phyloP scores from a whole-genome alignment of 768 basidiomycete species.

The Termitomyces sp. region DNA sequence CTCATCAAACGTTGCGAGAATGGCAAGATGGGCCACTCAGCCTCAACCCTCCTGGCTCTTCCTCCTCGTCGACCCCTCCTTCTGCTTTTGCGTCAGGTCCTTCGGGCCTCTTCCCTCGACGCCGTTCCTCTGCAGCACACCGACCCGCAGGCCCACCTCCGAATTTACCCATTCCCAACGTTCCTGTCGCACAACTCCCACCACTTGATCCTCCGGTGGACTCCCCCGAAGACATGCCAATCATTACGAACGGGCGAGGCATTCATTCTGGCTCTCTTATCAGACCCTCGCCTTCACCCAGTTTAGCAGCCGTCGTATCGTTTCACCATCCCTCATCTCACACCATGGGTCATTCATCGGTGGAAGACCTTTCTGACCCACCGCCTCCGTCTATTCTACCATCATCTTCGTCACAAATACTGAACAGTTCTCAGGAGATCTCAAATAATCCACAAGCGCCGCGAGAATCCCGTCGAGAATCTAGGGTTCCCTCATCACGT shows the following conservation, averaged over 20 bases:
- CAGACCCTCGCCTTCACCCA: conserved; percentile 40
- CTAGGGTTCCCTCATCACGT: conserved; percentile 71
- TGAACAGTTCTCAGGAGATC: conserved; percentile 33
- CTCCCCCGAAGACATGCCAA: conserved; percentile 20
- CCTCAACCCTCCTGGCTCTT: conserved; percentile 21
- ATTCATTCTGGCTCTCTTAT: conserved; percentile 34
- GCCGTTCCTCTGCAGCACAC: conserved; percentile 66
- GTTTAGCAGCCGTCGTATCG: conserved; percentile 54
- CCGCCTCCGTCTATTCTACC: conserved; percentile 51
- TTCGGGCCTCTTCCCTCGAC: conserved; percentile 43
- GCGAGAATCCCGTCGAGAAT: conserved; percentile 43
- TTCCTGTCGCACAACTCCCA: conserved; percentile 37
- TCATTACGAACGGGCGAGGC: conserved; percentile 21
- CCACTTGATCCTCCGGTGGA: conserved; percentile 19
- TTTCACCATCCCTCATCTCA: conserved; percentile 44
- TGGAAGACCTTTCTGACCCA: conserved; percentile 55
- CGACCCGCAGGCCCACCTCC: conserved; percentile 73
- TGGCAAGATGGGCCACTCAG: conserved; percentile 32
- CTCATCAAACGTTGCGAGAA: conserved; percentile 27
- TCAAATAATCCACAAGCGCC: conserved; percentile 44
- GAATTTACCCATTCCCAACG: conserved; percentile 66
- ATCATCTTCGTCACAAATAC: conserved; percentile 30
- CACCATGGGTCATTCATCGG: conserved; percentile 25
- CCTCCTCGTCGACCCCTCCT: conserved; percentile 30
- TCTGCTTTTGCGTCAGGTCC: conserved; percentile 22